Conservation (phyloP, 495 filamentous ascomycete genomes). For the Cenococcum geophilum region DNA sequence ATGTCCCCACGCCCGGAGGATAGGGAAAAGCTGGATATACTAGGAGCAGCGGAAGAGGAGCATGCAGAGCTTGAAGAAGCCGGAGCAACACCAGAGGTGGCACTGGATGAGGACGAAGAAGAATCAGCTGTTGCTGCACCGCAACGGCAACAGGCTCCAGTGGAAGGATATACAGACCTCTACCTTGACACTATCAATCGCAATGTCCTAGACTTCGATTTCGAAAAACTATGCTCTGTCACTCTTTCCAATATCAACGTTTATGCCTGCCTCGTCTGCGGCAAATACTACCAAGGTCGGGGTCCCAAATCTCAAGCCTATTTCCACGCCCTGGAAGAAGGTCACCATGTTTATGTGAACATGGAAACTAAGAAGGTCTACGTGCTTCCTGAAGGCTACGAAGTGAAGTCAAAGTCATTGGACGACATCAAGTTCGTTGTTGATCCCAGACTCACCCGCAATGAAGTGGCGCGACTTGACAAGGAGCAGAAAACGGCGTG, state of each 20-base stretch:
- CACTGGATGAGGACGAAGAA: conserved; percentile 40
- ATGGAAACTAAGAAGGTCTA: conserved; percentile 93
- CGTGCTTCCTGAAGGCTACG: conserved; percentile 94
- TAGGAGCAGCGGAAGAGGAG: conserved; percentile 31
- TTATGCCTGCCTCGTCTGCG: conserved; percentile 95
- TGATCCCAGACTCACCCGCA: conserved; percentile 76
- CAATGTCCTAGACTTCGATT: conserved; percentile 83
- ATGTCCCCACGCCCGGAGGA: conserved; percentile 24
- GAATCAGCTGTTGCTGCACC: conserved; percentile 40
- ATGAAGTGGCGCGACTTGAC: conserved; percentile 74
- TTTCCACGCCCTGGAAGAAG: conserved; percentile 91
- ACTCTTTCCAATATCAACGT: conserved; percentile 97
- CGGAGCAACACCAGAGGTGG: conserved; percentile 36
- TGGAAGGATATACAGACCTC: conserved; percentile 86
- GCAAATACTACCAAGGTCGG: conserved; percentile 94
- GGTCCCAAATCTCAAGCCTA: conserved; percentile 94
- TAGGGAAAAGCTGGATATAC: conserved; percentile 30
- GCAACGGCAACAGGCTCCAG: conserved; percentile 63
- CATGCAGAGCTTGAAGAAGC: conserved; percentile 45
- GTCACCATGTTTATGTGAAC: conserved; percentile 96
- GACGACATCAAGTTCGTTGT: conserved; percentile 99
- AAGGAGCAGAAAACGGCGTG: conserved; percentile 65
- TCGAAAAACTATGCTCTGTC: conserved; percentile 95
- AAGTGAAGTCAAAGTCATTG: conserved; percentile 89
- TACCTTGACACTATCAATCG: conserved; percentile 98